Conservation (phyloP, 2,329 filamentous ascomycete species). For the Neonectria faginata region DNA sequence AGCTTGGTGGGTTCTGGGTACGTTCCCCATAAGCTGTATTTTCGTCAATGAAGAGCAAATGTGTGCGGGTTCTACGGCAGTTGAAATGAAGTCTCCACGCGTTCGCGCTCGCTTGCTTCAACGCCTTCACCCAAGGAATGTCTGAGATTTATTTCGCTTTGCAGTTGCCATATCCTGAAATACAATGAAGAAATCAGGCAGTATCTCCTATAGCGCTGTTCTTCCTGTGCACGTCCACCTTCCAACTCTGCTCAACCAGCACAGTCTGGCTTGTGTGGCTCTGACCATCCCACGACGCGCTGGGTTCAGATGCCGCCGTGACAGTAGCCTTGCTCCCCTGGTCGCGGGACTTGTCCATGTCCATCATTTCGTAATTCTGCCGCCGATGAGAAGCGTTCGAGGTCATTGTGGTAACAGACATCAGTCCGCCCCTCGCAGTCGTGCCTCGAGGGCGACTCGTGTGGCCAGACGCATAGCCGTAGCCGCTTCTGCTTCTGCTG, state of each 20-base stretch:
- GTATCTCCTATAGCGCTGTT: background rate
- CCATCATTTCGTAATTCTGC: constrained; percentile 37
- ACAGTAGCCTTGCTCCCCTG: constrained; percentile 18
- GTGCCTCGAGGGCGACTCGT: constrained; percentile 11
- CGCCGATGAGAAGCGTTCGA: constrained; percentile 29
- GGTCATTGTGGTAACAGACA: constrained; percentile 19
- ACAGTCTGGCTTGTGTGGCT: constrained; percentile 41
- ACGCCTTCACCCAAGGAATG: too few relatives aligned
- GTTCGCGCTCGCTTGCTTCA: too few relatives aligned
- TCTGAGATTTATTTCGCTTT: too few relatives aligned
- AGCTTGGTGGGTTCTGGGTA: too few relatives aligned
- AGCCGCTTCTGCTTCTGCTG: constrained; percentile 29
- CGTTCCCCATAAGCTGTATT: too few relatives aligned
- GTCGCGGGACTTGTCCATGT: constrained; percentile 26
- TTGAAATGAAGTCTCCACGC: too few relatives aligned
- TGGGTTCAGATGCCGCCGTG: constrained; percentile 17
- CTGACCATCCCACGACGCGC: constrained; percentile 37
- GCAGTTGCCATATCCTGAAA: too few relatives aligned
- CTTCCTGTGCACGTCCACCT: constrained; percentile 36
- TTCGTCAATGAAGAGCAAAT: too few relatives aligned
- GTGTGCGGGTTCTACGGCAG: too few relatives aligned
- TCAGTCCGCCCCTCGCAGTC: constrained; percentile 6
- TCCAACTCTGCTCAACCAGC: constrained; percentile 37
- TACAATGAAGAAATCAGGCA: background rate
- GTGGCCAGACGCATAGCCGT: constrained; percentile 14